These are phyloP conservation scores for Meripilus lineatus DNA, from an alignment of 1,284 basidiomycete genomes.

Conservation along the genomic window DNA sequence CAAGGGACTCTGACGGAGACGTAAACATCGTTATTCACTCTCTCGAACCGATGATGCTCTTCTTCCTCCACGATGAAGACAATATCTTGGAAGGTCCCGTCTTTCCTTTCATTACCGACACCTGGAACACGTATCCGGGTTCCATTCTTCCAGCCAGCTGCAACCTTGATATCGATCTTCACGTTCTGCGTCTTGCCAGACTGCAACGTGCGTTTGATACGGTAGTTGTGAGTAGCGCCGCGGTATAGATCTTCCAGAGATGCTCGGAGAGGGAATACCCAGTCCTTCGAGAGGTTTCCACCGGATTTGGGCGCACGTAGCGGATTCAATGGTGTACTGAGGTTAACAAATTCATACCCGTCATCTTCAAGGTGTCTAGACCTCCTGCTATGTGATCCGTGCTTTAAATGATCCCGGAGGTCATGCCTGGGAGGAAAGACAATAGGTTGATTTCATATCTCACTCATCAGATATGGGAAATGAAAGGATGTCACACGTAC, in stretches of 20 bases:
- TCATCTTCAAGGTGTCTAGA: conserved; percentile 20
- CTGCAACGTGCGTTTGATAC: conserved; percentile 58
- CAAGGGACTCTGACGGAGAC: conserved; percentile 67
- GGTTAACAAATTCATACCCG: conserved; percentile 28
- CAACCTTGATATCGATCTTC: conserved; percentile 69
- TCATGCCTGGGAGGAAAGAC: conserved; percentile 1
- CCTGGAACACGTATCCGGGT: conserved; percentile 74
- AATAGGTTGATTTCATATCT: conserved; percentile 6
- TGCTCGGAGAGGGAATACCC: conserved; percentile 68
- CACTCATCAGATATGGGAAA: conserved; percentile 4
- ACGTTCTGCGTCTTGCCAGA: conserved; percentile 66
- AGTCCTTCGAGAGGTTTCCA: conserved; percentile 35
- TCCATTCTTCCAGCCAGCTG: conserved; percentile 68
- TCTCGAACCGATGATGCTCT: conserved; percentile 63
- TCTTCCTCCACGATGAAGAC: conserved; percentile 78
- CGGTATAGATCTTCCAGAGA: conserved; percentile 84
- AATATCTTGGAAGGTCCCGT: conserved; percentile 70
- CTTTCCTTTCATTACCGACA: conserved; percentile 73
- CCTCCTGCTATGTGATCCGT: conserved; percentile 13
- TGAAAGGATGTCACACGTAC: conserved; percentile 6
- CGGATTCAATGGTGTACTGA: conserved; percentile 32
- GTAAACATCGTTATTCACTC: conserved; percentile 72
- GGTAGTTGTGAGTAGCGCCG: conserved; percentile 77
- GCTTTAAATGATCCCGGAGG: conserved; percentile 2
- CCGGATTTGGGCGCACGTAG: conserved; percentile 24